A percentile compares a stretch with the other conserved stretches of the same genome.
Evolutionary conservation across 768 basidiomycete genomes (phyloP).

Genomic region (Kwoniella botswanensis): DNA sequence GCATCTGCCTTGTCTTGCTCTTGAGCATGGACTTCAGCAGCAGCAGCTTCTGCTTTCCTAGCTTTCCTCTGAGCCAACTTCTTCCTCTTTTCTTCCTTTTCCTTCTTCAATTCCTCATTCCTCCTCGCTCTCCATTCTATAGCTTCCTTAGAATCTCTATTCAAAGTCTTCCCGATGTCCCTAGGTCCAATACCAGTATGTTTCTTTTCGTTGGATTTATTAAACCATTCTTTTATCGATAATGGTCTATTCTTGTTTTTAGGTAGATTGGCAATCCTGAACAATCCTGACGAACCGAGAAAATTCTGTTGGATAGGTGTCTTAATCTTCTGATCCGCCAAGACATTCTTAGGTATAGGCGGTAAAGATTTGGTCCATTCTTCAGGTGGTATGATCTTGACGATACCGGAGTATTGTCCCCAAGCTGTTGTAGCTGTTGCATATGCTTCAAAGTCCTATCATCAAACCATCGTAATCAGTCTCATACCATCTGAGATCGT

Average conservation of each 20-base stretch:
- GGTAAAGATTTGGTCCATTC: conserved; percentile 86
- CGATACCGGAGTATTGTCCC: conserved; percentile 88
- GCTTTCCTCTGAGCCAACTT: conserved; percentile 27
- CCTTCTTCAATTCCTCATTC: conserved; percentile 60
- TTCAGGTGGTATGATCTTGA: conserved; percentile 92
- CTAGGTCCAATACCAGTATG: conserved; percentile 50
- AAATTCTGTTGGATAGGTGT: conserved; percentile 93
- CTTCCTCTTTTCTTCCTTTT: conserved; percentile 56
- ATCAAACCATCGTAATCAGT: not conserved
- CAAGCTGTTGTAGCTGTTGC: conserved; percentile 85
- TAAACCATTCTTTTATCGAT: conserved; percentile 55
- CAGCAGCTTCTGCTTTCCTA: conserved; percentile 12
- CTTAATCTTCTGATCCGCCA: conserved; percentile 76
- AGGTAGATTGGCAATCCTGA: conserved; percentile 88
- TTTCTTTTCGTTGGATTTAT: conserved; percentile 47
- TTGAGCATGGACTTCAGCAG: not conserved
- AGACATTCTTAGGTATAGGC: conserved; percentile 67
- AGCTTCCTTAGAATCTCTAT: conserved; percentile 43
- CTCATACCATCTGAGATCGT: not conserved
- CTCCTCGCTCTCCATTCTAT: conserved; percentile 26
- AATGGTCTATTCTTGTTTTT: conserved; percentile 62
- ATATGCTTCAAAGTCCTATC: conserved; percentile 78
- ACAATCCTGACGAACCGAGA: conserved; percentile 80
- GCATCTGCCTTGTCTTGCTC: not conserved
- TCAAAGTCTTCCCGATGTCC: conserved; percentile 35